Evolutionary conservation across 805 yeast species (phyloP), one percentile per base, ranked within the genome.

Genomic region (Phaffomyces antillensis): DNA sequence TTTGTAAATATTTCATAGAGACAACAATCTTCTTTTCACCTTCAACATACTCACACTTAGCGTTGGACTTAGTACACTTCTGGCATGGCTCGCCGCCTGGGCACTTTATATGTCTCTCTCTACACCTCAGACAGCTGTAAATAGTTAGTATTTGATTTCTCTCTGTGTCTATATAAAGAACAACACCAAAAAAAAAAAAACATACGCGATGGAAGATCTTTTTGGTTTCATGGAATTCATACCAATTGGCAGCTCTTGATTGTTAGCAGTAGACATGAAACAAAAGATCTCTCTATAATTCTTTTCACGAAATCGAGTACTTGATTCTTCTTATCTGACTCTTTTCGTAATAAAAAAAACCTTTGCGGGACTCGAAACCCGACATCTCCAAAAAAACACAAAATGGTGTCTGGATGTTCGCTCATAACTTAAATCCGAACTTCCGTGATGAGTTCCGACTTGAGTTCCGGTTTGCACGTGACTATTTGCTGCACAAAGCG

Each of bases 71-170:
- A 13, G 61, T 62, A 58, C 93, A 85, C 54, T 79, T 79, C 41
- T 67, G 61, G 59, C 93, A 85, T 0, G 89, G 88, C 40, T 80
- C 76, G 1, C 86, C 87, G 2, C 89, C 89, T 13, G 87, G 87
- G 56, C 93, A 85, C 50, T 83, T 76, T 37, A 82, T 77, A 61
- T 85, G 93, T 43, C 88, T 70, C 40, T 77, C 73, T 30, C 91
- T 69, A 58, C 93, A 85, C 38, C 86, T 65, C 3, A 76, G 74
- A 59, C 91, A 84, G 4, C 45, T 43, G 42, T 26, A 10, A 7
- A 12, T 24, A 26, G 43, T 43, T 46, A 42, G 44, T 37, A 34
- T 16, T 20, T 20, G 6, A 20, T 20, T 20, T 20, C 23, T 20
- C 6, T 20, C 6, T 20, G 6, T 20, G 23, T 20, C 6, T 20